phyloP scores from a whole-genome alignment of 2,329 filamentous ascomycete genomes.

The Ophiostoma sp. region DNA sequence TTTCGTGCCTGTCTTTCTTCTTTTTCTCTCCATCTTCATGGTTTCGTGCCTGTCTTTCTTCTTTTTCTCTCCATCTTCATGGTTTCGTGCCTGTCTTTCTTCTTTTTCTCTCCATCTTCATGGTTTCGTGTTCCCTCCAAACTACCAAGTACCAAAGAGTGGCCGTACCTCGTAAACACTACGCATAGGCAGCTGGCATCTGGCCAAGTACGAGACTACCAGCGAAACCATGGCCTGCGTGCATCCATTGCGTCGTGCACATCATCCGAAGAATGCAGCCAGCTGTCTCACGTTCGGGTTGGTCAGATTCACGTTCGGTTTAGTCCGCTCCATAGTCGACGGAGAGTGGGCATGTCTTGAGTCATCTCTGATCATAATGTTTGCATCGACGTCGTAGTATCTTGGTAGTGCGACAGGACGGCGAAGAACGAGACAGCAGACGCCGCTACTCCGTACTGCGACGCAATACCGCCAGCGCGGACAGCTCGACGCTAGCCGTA shows the following conservation, averaged over 20 bases:
- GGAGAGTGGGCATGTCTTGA: not conserved
- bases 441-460: not conserved
- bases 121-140: not conserved
- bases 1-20: not conserved
- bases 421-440: not conserved
- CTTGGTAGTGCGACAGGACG: not conserved
- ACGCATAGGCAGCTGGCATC: too few species aligned
- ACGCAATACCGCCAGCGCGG: not conserved
- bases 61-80: too few species aligned
- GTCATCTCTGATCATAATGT: not conserved
- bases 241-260: conserved; percentile 2
- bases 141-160: too few species aligned
- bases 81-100: too few species aligned
- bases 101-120: not conserved
- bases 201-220: too few species aligned
- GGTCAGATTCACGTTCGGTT: not conserved
- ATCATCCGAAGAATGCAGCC: not conserved
- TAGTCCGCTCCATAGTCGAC: not conserved
- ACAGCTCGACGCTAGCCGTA: not conserved
- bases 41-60: too few species aligned
- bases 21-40: too few species aligned
- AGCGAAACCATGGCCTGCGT: not conserved
- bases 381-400: too few species aligned
- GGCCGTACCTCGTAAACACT: not conserved
- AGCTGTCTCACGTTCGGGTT: not conserved